Evolutionary conservation across 768 basidiomycete species (phyloP), one percentile per base, ranked within the genome.

Genomic region (Tulasnella sp.): DNA sequence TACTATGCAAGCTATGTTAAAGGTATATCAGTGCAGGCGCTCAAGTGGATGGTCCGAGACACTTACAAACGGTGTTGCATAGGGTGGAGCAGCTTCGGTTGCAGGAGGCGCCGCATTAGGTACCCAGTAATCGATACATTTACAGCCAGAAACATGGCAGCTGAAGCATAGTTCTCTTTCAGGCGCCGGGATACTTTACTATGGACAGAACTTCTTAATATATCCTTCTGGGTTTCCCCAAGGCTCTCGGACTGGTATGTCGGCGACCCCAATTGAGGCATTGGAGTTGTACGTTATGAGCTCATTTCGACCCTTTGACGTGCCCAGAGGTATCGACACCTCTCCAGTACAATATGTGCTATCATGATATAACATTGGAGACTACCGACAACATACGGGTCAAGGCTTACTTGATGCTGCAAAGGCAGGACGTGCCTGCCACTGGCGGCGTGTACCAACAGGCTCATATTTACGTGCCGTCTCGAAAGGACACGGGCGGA

Each of bases 151-250:
- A 3, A 2, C 11, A 19, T 32, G 34, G 23, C 15, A 21, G 53
- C 17, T 29, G 23, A 15, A 15, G 9, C 8, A 29, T 51, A 26
- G 13, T 1, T 8, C 1, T n/a, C 29, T 43, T 29, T 21, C 64
- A 88, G 86, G 82, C 61, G 79, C 78, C 51, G 84, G 86, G 9
- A 76, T 93, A 34, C 77, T 91, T 17, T 92, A 86, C 71, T 85
- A 86, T 64, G 89, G 87, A 27, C 93, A 97, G 69, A 86, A 84
- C 68, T 85, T 80, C 65, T 76, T 97, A 54, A 94, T 97, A 69
- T 97, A 95, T 70, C 93, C 93, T 0, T 84, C 89, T 17, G 84
- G 85, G 7, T 84, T 80, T 50, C 84, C 88, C 56, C 79, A 82
- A 3, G 91, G 91, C 1, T 91, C 91, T 24, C 76, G 92, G 50